Percentiles rank a stretch among this genome's conserved stretches.
Evolutionary conservation across 2,329 filamentous ascomycete genomes (phyloP).

Genomic region (Phoma sp.): DNA sequence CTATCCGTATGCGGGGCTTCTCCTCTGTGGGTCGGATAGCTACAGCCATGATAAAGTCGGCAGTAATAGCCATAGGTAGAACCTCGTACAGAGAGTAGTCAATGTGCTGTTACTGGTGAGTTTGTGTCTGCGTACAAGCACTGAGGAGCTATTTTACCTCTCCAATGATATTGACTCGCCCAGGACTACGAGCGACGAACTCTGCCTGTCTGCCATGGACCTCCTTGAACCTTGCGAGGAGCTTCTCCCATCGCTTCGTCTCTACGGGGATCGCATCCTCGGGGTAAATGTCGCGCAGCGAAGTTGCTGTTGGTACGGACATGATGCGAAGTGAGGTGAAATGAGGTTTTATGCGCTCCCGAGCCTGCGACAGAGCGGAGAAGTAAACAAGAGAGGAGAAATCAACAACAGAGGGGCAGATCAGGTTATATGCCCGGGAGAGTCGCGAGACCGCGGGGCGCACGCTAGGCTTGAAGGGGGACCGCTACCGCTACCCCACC

Average conservation of each 20-base stretch:
- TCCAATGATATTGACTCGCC: slow-evolving; percentile 96
- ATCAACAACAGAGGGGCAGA: neutral
- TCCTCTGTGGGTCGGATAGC: slow-evolving; percentile 61
- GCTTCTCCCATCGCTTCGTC: slow-evolving; percentile 74
- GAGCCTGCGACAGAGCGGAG: neutral
- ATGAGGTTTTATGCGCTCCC: neutral
- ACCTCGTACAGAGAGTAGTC: slow-evolving; percentile 98
- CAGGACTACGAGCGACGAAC: slow-evolving; percentile 89
- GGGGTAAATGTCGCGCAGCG: slow-evolving; percentile 84
- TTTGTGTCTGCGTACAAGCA: neutral
- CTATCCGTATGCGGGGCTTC: slow-evolving; percentile 71
- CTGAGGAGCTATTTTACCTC: slow-evolving; percentile 57
- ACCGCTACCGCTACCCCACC: slow-evolving; percentile 26
- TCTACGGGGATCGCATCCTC: slow-evolving; percentile 72
- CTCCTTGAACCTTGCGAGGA: slow-evolving; percentile 74
- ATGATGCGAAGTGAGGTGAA: slow-evolving; percentile 25
- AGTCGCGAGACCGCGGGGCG: slow-evolving; percentile 30
- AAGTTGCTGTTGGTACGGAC: slow-evolving; percentile 74
- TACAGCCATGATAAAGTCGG: slow-evolving; percentile 88
- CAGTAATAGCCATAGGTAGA: slow-evolving; percentile 91
- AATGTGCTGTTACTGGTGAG: slow-evolving; percentile 69
- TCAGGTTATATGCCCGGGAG: slow-evolving; percentile 15
- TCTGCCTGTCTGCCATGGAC: slow-evolving; percentile 73
- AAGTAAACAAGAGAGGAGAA: neutral
- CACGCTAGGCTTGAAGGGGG: slow-evolving; percentile 29